Evolutionary conservation across 225 moss, liverwort and hornwort genomes (phyloP).

Genomic region (Thuidium tamariscinum): DNA sequence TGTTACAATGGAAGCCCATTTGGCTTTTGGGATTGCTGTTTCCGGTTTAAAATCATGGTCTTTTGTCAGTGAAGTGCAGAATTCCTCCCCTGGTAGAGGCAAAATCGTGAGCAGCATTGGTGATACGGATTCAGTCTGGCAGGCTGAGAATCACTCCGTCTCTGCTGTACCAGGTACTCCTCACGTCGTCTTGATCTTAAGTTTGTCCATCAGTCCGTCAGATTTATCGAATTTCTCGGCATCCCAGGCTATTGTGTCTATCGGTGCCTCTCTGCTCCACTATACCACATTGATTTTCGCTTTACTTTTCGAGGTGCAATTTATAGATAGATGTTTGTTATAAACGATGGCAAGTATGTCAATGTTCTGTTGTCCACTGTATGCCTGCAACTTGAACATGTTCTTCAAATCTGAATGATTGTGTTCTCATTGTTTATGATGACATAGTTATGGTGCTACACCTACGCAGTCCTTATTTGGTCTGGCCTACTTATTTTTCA

Average conservation of each 20-base stretch:
- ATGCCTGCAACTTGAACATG: background rate
- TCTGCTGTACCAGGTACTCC: background rate
- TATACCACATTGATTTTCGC: background rate
- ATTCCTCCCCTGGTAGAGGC: background rate
- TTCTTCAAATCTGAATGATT: background rate
- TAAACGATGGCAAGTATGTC: background rate
- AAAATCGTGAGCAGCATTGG: background rate
- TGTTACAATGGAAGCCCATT: background rate
- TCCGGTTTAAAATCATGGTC: background rate
- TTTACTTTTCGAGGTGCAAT: background rate
- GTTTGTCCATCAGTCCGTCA: background rate
- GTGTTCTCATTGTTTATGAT: background rate
- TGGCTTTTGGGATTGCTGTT: background rate
- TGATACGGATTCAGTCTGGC: background rate
- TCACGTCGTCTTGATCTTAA: background rate
- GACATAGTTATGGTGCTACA: background rate
- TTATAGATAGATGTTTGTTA: background rate
- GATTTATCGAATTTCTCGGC: background rate
- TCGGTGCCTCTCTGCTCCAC: background rate
- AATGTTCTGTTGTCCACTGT: background rate
- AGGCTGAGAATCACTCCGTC: background rate
- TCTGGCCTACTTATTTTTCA: background rate
- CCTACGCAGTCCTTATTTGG: background rate
- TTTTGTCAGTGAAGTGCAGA: constrained; percentile 11
- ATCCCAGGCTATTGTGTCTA: background rate